phyloP scores from a whole-genome alignment of 805 yeast genomes.

The Metschnikowia amazonensis region DNA sequence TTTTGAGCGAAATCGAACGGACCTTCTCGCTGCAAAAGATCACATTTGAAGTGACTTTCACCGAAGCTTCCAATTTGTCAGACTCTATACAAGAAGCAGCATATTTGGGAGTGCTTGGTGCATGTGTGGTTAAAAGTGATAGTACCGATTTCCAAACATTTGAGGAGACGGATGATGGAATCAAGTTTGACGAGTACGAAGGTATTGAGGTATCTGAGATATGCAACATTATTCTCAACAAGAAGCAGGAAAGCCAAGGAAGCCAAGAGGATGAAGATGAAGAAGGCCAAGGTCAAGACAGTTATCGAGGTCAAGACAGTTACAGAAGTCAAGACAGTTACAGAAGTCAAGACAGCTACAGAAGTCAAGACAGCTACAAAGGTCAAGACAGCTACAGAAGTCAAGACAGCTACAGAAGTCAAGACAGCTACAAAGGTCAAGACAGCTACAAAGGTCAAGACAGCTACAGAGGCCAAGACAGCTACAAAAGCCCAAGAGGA shows the following conservation, averaged over 20 bases:
- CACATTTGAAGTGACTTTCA: slow-evolving; percentile 33
- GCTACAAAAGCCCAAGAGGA: neutral
- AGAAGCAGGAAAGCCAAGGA: slow-evolving; percentile 12
- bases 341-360: too few species aligned
- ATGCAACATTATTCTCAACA: slow-evolving; percentile 50
- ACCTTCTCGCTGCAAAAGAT: slow-evolving; percentile 40
- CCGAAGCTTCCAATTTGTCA: slow-evolving; percentile 26
- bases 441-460: too few species aligned
- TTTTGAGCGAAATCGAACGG: slow-evolving; percentile 35
- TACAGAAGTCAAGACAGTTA: too few species aligned
- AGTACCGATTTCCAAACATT: slow-evolving; percentile 70
- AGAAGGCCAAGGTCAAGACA: neutral
- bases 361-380: too few species aligned
- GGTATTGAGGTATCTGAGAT: slow-evolving; percentile 66
- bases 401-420: too few species aligned
- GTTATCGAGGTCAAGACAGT: too few species aligned
- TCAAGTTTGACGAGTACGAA: slow-evolving; percentile 79
- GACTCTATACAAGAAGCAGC: slow-evolving; percentile 68
- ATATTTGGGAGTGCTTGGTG: slow-evolving; percentile 70
- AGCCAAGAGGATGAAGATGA: slow-evolving; percentile 14
- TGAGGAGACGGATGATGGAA: slow-evolving; percentile 61
- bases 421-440: too few species aligned
- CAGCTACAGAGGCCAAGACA: neutral
- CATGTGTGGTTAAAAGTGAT: slow-evolving; percentile 56
- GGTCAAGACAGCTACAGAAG: too few species aligned